Base-by-base conservation (phyloP, 495 filamentous ascomycete species). In the Jackrogersella multiformis region DNA sequence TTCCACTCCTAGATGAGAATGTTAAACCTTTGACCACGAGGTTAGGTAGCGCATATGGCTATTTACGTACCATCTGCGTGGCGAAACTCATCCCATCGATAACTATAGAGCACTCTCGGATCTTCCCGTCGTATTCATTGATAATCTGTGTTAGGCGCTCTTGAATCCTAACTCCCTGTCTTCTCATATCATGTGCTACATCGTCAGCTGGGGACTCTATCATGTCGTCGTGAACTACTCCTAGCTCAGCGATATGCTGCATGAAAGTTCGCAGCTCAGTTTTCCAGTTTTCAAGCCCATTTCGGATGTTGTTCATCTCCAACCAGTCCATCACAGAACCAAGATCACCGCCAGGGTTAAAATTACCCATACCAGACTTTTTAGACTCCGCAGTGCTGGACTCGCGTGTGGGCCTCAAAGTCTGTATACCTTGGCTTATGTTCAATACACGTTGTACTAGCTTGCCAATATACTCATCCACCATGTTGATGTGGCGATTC, bases 111-210 rank as follows among this genome's bases (percentile, higher is more conserved):
- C 52, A 56, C 4, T 41, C 21, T 18, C 52, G 21, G 12, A 28
- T 30, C 13, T 42, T 41, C 13, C 15, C 52, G 15, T 56, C 36
- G 15, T 56, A 56, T 18, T 56, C 52, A 21, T 56, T 42, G 35
- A 56, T 56, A 7, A 56, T 56, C 8, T 56, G 35, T 12, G 7
- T 28, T 12, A 56, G 35, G 2, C 36, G 35, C 4, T 41, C 52
- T 15, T 56, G 1, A 18, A 56, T 41, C 2, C 52, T 5, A 30
- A 26, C 10, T 0, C 21, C 52, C 18, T 56, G 52, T 5, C n/a
- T 28, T 30, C 13, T 41, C 52, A 55, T 23, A 4, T 15, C 5
- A 2, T 24, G 34, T 39, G 20, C 18, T 6, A 55, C 15, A 16
- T 28, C 35, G 1, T 55, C 52, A 15, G 18, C 13, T 3, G 10